Base-by-base conservation (phyloP, 768 basidiomycete genomes). In the Boletus pseudo-olivaceus region DNA sequence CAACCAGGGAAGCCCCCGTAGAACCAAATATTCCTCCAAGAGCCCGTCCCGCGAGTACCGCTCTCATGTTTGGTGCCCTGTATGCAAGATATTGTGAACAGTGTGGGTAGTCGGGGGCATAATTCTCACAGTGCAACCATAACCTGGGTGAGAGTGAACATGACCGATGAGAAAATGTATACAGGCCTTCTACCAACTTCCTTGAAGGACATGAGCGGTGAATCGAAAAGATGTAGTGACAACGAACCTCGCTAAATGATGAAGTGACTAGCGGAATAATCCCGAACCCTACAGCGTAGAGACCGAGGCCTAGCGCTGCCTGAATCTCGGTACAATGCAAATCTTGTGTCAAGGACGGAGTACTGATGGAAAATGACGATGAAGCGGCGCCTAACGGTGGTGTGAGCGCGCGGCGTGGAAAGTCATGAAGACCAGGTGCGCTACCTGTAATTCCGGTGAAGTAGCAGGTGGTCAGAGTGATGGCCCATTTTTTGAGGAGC, bases 181-280 rank as follows among this genome's bases (percentile, higher is more conserved):
- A 88, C 59, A 0, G 84, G 84, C 40, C 78, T 78, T 56, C 87
- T 68, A 15, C 87, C 85, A 56, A 86, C 79, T 60, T 89, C 87
- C 67, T 89, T 26, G 6, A 44, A 5, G 3, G 17, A 34, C 8
- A 5, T 59, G 42, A 58, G 50, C 5, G 10, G 2, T 14, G 5
- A 17, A 45, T 29, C 4, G 19, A 35, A 44, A 7, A 2, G 11
- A 42, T 37, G 19, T 10, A 6, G 34, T 3, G 27, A 34, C 1
- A 9, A 7, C 64, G 11, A 27, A 68, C 66, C 65, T 89, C 87
- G 63, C 84, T 86, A 64, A 88, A 81, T 0, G 85, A 79, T 4
- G 86, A 82, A 1, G 83, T 78, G 19, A 87, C 66, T 0, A 88
- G 77, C 0, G 87, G 85, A 9, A 82, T 64, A 7, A 86, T 30